Conservation (phyloP, 805 yeast species). For the Myxozyma nipponensis region DNA sequence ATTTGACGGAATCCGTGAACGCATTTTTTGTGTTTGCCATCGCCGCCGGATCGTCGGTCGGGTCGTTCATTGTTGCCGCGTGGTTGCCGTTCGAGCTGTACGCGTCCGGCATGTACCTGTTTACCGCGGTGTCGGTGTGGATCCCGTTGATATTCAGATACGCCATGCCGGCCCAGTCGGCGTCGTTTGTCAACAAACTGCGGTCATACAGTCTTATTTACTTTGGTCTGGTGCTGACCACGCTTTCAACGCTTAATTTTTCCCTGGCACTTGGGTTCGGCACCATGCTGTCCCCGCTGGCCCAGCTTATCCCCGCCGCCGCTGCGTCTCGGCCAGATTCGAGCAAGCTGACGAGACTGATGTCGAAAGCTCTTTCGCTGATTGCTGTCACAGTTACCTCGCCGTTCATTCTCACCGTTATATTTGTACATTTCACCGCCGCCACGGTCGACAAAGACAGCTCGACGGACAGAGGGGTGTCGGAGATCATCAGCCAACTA, state of each 20-base stretch:
- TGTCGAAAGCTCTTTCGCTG: slow-evolving; percentile 37
- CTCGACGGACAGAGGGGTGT: too few species aligned
- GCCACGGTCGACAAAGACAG: too few species aligned
- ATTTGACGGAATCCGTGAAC: slow-evolving; percentile 33
- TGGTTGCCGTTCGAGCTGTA: slow-evolving; percentile 7
- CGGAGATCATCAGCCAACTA: too few species aligned
- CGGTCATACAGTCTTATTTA: slow-evolving; percentile 16
- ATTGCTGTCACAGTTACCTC: slow-evolving; percentile 42
- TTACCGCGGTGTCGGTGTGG: neutral
- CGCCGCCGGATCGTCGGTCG: neutral
- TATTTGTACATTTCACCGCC: neutral
- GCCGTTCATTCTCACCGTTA: slow-evolving; percentile 33
- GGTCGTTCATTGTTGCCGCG: neutral
- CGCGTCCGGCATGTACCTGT: neutral
- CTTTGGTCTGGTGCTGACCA: slow-evolving; percentile 63
- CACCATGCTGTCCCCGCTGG: slow-evolving; percentile 67
- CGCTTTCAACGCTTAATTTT: slow-evolving; percentile 78
- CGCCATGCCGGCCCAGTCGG: slow-evolving; percentile 1
- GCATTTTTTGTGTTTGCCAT: slow-evolving; percentile 24
- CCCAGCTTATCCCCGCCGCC: slow-evolving; percentile 42
- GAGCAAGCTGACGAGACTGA: slow-evolving; percentile 28
- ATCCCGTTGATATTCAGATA: slow-evolving; percentile 18
- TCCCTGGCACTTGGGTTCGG: slow-evolving; percentile 74
- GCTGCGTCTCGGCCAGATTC: neutral
- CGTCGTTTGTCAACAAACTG: slow-evolving; percentile 12